phyloP scores from a whole-genome alignment of 257 asterid genomes.

The Rehmannia glutinosa region DNA sequence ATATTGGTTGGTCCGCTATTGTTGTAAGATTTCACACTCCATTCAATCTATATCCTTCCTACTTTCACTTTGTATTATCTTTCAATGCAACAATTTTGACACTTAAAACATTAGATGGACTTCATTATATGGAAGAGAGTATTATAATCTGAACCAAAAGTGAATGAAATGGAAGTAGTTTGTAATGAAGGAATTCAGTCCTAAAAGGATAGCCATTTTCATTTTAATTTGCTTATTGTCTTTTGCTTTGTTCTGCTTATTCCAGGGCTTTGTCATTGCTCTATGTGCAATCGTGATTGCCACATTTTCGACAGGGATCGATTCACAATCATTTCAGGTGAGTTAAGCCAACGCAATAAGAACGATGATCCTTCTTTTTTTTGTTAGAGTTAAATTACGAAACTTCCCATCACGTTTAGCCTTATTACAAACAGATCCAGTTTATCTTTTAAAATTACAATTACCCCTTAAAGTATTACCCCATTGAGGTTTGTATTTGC shows the following conservation, averaged over 20 bases:
- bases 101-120: not conserved
- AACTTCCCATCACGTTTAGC: too few species aligned
- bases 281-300: constrained; percentile 82
- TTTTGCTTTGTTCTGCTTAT: not conserved
- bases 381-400: too few species aligned
- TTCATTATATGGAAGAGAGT: too few species aligned
- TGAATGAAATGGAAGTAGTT: too few species aligned
- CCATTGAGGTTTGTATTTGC: too few species aligned
- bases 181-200: too few species aligned
- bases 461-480: too few species aligned
- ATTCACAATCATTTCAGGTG: constrained; percentile 90
- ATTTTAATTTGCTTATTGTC: not conserved
- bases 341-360: not conserved
- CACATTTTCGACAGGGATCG: constrained; percentile 93
- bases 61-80: not conserved
- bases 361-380: too few species aligned
- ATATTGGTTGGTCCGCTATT: constrained; percentile 71
- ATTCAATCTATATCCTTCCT: not conserved
- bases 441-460: too few species aligned
- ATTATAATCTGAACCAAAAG: too few species aligned
- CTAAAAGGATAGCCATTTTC: too few species aligned
- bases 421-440: too few species aligned
- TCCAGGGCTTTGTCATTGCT: constrained; percentile 79
- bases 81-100: not conserved
- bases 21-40: constrained; percentile 44